A percentile compares a stretch with the other conserved stretches of the same genome.
Conservation (phyloP, 2,329 filamentous ascomycete genomes). For the Pseudogymnoascus sp. region DNA sequence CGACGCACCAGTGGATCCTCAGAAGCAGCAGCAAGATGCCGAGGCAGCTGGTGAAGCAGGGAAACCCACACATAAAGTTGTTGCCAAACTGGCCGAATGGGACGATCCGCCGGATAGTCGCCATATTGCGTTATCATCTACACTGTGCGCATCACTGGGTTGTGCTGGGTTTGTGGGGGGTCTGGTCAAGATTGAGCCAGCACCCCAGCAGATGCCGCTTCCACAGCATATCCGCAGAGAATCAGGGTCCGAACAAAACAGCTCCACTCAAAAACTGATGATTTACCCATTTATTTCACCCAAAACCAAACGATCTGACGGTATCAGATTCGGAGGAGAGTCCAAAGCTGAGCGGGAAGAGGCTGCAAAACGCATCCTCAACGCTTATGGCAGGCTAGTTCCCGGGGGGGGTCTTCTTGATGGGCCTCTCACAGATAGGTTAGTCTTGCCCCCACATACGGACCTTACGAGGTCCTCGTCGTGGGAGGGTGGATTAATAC, state of each 20-base stretch:
- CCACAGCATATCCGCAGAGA: constrained; percentile 21
- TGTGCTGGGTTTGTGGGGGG: constrained; percentile 70
- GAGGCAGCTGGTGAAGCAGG: constrained; percentile 51
- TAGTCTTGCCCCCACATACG: constrained; percentile 57
- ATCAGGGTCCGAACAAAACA: constrained; percentile 48
- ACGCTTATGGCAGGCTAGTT: constrained; percentile 55
- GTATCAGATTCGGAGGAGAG: constrained; percentile 80
- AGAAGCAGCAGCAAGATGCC: constrained; percentile 58
- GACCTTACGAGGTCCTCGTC: constrained; percentile 39
- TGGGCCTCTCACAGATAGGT: constrained; percentile 83
- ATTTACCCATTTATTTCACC: constrained; percentile 68
- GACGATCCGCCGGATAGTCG: constrained; percentile 76
- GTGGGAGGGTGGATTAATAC: constrained; percentile 79
- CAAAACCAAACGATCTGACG: constrained; percentile 48
- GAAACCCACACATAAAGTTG: constrained; percentile 54
- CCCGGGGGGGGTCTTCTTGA: constrained; percentile 57
- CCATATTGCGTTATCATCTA: constrained; percentile 68
- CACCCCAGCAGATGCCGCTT: constrained; percentile 58
- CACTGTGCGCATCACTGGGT: constrained; percentile 66
- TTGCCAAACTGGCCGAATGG: constrained; percentile 72
- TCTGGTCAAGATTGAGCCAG: constrained; percentile 78
- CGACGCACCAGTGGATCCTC: constrained; percentile 59
- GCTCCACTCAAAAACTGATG: constrained; percentile 48
- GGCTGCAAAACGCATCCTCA: constrained; percentile 59
- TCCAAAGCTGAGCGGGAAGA: constrained; percentile 77